A percentile compares a stretch with the other conserved stretches of the same genome.
These are phyloP conservation scores for Fusarium mexicanum DNA, from an alignment of 2,329 filamentous ascomycete species.

Conservation along the genomic window DNA sequence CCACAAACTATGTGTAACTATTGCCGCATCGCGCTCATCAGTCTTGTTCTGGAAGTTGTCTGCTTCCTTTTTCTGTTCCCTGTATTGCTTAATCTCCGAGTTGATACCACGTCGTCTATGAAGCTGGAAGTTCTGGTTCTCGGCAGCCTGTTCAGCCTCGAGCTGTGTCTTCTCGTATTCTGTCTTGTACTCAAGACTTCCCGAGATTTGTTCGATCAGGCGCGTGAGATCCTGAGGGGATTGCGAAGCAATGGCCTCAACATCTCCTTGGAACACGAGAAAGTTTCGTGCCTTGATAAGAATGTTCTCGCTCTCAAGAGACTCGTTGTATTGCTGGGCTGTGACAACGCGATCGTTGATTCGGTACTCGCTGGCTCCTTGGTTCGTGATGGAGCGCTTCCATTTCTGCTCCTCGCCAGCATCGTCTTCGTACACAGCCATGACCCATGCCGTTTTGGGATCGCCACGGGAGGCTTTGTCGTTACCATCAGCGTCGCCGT, in stretches of 20 bases:
- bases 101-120: conserved; percentile 93
- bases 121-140: conserved; percentile 89
- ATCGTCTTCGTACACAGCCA: conserved; percentile 98
- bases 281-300: conserved; percentile 98
- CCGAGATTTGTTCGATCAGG: conserved; percentile 96
- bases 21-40: conserved; percentile 88
- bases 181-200: conserved; percentile 91
- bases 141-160: conserved; percentile 85
- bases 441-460: conserved; percentile 96
- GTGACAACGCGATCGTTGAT: conserved; percentile 93
- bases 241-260: conserved; percentile 95
- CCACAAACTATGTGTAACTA: conserved; percentile 94
- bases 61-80: conserved; percentile 95
- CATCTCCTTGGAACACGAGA: conserved; percentile 97
- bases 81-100: conserved; percentile 96
- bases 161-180: conserved; percentile 93
- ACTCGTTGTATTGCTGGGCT: conserved; percentile 91
- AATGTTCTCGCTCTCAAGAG: conserved; percentile 93
- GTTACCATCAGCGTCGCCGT: conserved; percentile 69
- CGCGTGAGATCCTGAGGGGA: conserved; percentile 93
- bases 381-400: conserved; percentile 92
- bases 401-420: conserved; percentile 93
- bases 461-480: conserved; percentile 78
- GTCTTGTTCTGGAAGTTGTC: conserved; percentile 93
- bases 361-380: conserved; percentile 91